Conservation (phyloP, 371 early-diverging fungal genomes). For the Thermomucor indicae-seudaticae region DNA sequence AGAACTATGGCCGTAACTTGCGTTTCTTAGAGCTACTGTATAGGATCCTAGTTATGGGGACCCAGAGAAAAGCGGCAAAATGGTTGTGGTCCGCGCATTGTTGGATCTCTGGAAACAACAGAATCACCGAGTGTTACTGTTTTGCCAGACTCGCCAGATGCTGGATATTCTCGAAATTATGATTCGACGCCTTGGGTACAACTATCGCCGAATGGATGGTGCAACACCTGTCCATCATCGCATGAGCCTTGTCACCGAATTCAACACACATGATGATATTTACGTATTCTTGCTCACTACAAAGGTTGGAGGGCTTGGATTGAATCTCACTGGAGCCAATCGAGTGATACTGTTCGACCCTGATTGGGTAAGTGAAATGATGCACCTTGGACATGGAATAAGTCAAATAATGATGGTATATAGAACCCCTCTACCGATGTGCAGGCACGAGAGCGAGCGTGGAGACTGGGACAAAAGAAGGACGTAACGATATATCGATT, state of each 20-base stretch:
- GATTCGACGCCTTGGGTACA: constrained; percentile 42
- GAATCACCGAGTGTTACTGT: constrained; percentile 89
- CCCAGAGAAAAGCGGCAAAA: constrained; percentile 76
- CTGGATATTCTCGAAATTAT: constrained; percentile 88
- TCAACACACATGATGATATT: constrained; percentile 65
- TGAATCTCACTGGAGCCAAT: constrained; percentile 95
- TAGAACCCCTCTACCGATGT: constrained; percentile 96
- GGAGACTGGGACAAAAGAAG: constrained; percentile 91
- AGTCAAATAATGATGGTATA: not conserved
- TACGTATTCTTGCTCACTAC: constrained; percentile 96
- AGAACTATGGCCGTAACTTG: not conserved
- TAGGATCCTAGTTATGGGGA: constrained; percentile 62
- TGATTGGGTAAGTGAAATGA: constrained; percentile 73
- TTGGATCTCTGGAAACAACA: constrained; percentile 84
- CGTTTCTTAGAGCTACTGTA: not conserved
- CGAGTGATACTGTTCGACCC: constrained; percentile 97
- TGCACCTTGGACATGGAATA: not conserved
- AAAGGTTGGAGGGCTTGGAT: constrained; percentile 95
- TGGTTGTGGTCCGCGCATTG: constrained; percentile 81
- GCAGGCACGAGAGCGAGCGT: constrained; percentile 96
- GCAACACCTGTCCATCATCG: constrained; percentile 83
- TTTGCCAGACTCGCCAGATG: constrained; percentile 97
- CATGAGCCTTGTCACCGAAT: constrained; percentile 82
- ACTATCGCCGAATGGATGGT: constrained; percentile 94
- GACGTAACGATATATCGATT: constrained; percentile 95